Percentiles rank a stretch among this genome's conserved stretches.
These are phyloP conservation scores for Orychophragmus violaceus DNA, from an alignment of 345 rosid species.

Conservation along the genomic window DNA sequence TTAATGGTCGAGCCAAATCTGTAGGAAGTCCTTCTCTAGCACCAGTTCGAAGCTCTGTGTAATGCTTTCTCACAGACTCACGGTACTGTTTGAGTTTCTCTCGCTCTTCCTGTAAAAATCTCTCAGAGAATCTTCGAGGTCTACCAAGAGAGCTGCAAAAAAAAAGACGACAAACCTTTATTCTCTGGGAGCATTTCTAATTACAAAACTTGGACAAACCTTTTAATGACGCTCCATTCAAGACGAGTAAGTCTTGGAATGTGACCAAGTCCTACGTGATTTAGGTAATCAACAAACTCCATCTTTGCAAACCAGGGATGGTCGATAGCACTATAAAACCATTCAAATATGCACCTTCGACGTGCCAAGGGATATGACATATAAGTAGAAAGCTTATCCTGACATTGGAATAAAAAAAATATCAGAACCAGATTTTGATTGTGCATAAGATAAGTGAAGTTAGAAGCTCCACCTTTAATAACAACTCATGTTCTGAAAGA, in stretches of 20 bases:
- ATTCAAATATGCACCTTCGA: conserved; percentile 87
- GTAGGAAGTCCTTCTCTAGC: conserved; percentile 84
- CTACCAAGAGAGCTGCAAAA: conserved; percentile 89
- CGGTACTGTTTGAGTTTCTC: conserved; percentile 82
- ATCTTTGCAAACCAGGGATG: conserved; percentile 95
- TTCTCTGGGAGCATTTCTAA: not conserved
- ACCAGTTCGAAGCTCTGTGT: conserved; percentile 71
- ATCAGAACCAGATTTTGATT: not conserved
- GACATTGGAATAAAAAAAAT: conserved; percentile 28
- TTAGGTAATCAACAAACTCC: conserved; percentile 88
- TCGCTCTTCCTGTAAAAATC: conserved; percentile 72
- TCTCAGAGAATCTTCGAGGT: conserved; percentile 87
- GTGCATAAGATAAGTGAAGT: conserved; percentile 37
- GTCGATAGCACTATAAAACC: conserved; percentile 96
- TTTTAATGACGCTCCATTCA: conserved; percentile 98
- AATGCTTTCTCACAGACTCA: conserved; percentile 80
- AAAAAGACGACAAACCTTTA: not conserved
- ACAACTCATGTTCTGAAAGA: conserved; percentile 32
- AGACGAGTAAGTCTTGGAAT: conserved; percentile 88
- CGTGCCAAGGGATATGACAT: conserved; percentile 56
- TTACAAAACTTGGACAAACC: conserved; percentile 37
- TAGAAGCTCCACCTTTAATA: conserved; percentile 25
- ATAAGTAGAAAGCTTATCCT: conserved; percentile 66
- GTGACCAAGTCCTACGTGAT: conserved; percentile 94
- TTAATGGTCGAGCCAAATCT: conserved; percentile 81